phyloP scores from a whole-genome alignment of 352 stramenopile species.

The Elongisporangium prolatum region DNA sequence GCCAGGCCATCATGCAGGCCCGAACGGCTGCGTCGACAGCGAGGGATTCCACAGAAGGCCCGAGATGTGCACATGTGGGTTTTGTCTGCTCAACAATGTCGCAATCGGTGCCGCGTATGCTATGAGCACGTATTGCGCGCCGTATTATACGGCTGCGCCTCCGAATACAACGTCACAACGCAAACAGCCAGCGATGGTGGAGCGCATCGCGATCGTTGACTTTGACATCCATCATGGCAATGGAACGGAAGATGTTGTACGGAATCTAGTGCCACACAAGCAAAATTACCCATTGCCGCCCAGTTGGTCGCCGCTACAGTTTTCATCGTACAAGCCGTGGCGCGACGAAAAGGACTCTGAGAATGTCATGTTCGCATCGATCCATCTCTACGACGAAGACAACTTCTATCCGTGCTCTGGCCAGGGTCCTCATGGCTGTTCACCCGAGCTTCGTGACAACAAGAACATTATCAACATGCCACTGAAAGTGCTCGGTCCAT shows the following conservation, averaged over 20 bases:
- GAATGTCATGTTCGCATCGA: conserved; percentile 64
- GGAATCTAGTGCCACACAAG: conserved; percentile 53
- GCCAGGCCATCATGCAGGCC: conserved; percentile 53
- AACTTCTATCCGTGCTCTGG: conserved; percentile 66
- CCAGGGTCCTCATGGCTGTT: conserved; percentile 38
- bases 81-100: conserved; percentile 71
- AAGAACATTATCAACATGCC: conserved; percentile 56
- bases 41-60: conserved; percentile 44
- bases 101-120: conserved; percentile 56
- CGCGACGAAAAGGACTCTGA: conserved; percentile 54
- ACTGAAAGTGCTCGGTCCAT: conserved; percentile 39
- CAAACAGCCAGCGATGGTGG: conserved; percentile 15
- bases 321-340: conserved; percentile 66
- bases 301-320: conserved; percentile 53
- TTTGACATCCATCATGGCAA: conserved; percentile 73
- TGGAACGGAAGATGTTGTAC: conserved; percentile 60
- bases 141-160: conserved; percentile 24
- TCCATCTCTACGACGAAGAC: conserved; percentile 57
- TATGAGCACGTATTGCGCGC: conserved; percentile 37
- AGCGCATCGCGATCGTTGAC: conserved; percentile 56
- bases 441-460: conserved; percentile 33
- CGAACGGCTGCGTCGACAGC: conserved; percentile 53
- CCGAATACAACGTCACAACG: conserved; percentile 1
- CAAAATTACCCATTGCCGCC: conserved; percentile 59
- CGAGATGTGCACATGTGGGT: conserved; percentile 60